Base-by-base conservation (phyloP, 257 asterid genomes). In the Misopates orontium region DNA sequence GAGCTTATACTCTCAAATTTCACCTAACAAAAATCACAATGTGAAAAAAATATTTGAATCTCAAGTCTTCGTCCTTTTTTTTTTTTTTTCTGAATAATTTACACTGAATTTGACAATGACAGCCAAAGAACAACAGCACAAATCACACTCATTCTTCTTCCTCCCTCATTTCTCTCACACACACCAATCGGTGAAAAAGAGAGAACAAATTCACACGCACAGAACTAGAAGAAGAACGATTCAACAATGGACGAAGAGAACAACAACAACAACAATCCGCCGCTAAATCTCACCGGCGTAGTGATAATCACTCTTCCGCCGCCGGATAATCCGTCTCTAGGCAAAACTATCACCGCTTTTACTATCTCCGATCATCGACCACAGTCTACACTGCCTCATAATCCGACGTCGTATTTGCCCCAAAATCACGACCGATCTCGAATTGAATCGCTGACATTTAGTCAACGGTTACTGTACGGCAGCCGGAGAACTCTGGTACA, bases 221-320 rank as follows among this genome's bases (percentile, higher is more conserved):
- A 36, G 10, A 36, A 36, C 8, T 10, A 8, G 36, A 28, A 6
- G 6, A 28, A 6, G 8, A 36, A 28, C 36, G 36, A 28, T 28
- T 28, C 36, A 7, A 28, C 41, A 56, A 58, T 58, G 64, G 22
- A 44, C 17, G 64, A 58, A 57, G 4, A 20, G 17, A 56, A 55
- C 61, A 55, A 16, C 31, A 23, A 13, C 10, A 56, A 55, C 61
- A 55, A 16, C 31, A 23, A 13, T 9, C 52, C 67, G 11, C 62
- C 73, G 39, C 73, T 62, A n/a, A 50, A 67, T 36, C 45, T 86
- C 3, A 84, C 83, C 20, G 91, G 85, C 55, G 60, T 85, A 18
- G 90, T 87, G 8, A 83, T 87, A 22, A 85, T 87, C 76, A 78
- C 83, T 42, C 77, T 87, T 9, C 96, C 96, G 9, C 90, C 96